Conservation (phyloP, 768 basidiomycete genomes). For the Pleurotus ostreatus region DNA sequence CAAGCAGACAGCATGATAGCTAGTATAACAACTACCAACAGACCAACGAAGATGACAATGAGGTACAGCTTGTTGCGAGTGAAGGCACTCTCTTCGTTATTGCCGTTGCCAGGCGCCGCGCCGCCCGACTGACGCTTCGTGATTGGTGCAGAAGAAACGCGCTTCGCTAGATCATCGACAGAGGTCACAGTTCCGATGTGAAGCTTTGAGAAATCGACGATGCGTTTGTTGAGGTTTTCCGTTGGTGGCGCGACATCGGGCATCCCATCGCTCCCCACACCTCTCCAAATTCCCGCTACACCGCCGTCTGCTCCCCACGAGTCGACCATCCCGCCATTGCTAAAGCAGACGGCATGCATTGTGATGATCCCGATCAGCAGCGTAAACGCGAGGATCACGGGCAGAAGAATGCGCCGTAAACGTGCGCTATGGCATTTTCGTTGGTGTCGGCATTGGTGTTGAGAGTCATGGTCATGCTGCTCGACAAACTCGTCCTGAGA, state of each 20-base stretch:
- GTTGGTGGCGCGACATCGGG: not conserved
- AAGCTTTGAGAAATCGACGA: not conserved
- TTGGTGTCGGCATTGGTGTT: not conserved
- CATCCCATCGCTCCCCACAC: not conserved
- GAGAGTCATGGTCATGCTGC: not conserved
- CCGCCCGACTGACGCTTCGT: not conserved
- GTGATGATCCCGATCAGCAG: not conserved
- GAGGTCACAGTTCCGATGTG: not conserved
- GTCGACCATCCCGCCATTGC: not conserved
- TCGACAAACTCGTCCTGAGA: not conserved
- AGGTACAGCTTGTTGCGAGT: slow-evolving; percentile 35
- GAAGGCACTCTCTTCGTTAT: not conserved
- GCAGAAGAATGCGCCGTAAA: not conserved
- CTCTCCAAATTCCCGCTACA: not conserved
- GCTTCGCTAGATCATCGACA: not conserved
- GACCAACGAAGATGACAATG: slow-evolving; percentile 61
- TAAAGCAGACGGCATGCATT: not conserved
- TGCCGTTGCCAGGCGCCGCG: not conserved
- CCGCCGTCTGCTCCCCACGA: not conserved
- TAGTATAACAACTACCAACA: slow-evolving; percentile 49
- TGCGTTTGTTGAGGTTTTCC: not conserved
- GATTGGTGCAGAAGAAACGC: not conserved
- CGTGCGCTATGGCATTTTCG: not conserved
- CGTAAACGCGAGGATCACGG: not conserved
- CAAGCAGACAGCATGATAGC: slow-evolving; percentile 59